A percentile compares a stretch with the other conserved stretches of the same genome.
These are phyloP conservation scores for Wickerhamiella australiensis DNA, from an alignment of 805 yeast genomes.

Conservation along the genomic window DNA sequence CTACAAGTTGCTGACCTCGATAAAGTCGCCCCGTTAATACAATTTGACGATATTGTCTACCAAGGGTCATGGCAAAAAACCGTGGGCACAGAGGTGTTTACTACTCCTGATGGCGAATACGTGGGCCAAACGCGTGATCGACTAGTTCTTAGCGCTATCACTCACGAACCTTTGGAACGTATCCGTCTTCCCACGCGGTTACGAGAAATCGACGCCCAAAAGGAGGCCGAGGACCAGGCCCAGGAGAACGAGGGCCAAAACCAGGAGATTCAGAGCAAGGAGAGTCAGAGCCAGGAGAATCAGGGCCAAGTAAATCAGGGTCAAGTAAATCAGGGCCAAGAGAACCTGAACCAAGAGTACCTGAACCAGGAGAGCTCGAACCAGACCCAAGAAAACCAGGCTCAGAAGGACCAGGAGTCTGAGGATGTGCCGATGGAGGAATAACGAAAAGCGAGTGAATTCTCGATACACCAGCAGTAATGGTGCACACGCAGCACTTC, in stretches of 20 bases:
- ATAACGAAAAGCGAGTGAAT: too few species aligned
- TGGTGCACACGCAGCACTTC: too few species aligned
- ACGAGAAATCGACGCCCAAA: conserved; percentile 13
- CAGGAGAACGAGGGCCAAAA: too few species aligned
- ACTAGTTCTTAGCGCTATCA: conserved; percentile 21
- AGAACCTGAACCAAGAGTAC: too few species aligned
- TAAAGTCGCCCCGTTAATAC: conserved; percentile 42
- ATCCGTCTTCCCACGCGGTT: conserved; percentile 9
- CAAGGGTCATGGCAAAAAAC: conserved; percentile 66
- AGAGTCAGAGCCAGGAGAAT: too few species aligned
- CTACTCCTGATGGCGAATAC: conserved; percentile 24
- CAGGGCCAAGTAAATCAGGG: too few species aligned
- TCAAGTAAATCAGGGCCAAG: too few species aligned
- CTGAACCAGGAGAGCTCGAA: neutral
- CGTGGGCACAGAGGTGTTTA: conserved; percentile 61
- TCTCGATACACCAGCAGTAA: too few species aligned
- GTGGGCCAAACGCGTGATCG: conserved; percentile 23
- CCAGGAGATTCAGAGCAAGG: too few species aligned
- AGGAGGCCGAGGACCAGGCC: neutral
- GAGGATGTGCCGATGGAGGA: neutral
- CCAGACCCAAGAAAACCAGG: neutral
- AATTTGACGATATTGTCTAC: conserved; percentile 47
- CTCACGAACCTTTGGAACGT: conserved; percentile 13
- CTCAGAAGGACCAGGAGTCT: neutral
- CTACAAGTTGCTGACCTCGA: conserved; percentile 48